These are phyloP conservation scores for Serpula lacrymans DNA, from an alignment of 768 basidiomycete species.

Conservation along the genomic window DNA sequence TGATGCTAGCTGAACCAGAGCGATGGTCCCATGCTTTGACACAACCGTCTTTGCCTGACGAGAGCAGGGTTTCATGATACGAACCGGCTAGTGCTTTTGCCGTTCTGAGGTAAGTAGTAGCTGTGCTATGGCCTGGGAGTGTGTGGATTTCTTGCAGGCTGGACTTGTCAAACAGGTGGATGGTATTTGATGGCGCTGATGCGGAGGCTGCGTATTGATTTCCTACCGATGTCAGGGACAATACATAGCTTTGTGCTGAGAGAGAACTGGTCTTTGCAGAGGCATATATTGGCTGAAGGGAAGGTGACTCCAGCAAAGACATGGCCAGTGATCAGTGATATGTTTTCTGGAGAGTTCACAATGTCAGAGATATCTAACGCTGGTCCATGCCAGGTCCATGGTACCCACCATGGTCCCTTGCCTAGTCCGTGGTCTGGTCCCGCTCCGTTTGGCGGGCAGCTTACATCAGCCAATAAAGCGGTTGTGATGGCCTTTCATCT, in stretches of 20 bases:
- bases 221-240: slow-evolving; percentile 49
- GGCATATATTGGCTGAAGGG: slow-evolving; percentile 14
- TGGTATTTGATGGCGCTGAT: slow-evolving; percentile 56
- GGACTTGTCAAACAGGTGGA: slow-evolving; percentile 63
- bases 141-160: slow-evolving; percentile 44
- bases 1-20: slow-evolving; percentile 44
- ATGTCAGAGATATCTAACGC: slow-evolving; percentile 22
- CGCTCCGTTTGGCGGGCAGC: too few species aligned
- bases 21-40: slow-evolving; percentile 78
- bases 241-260: slow-evolving; percentile 52
- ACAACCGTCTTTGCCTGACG: slow-evolving; percentile 68
- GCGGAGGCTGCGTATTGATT: slow-evolving; percentile 62
- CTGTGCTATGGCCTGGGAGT: slow-evolving; percentile 54
- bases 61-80: slow-evolving; percentile 46
- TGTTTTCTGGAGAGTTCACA: slow-evolving; percentile 17
- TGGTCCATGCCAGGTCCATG: too few species aligned
- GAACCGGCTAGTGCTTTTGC: slow-evolving; percentile 39
- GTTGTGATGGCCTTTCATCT: too few species aligned
- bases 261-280: slow-evolving; percentile 31
- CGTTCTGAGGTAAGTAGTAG: slow-evolving; percentile 54
- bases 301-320: slow-evolving; percentile 21
- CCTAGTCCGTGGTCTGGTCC: too few species aligned
- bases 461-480: too few species aligned
- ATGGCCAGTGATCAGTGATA: slow-evolving; percentile 10
- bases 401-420: too few species aligned